phyloP scores from a whole-genome alignment of 2,329 filamentous ascomycete species.

The Talaromyces sp. region DNA sequence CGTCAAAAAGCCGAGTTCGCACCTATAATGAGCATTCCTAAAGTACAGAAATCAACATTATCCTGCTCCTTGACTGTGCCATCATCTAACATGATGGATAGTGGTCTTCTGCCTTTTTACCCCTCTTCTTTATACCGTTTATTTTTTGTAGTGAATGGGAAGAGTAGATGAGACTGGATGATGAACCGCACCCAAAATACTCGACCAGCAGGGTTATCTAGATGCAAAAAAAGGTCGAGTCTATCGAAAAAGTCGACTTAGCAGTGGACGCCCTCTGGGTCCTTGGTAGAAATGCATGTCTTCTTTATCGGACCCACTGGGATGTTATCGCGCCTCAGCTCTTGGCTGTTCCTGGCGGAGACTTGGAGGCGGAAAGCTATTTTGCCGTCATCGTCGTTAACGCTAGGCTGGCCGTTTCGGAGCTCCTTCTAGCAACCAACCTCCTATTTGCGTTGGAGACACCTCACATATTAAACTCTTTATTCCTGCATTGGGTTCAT shows the following conservation, averaged over 20 bases:
- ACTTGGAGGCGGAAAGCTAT: background rate
- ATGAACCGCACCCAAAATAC: background rate
- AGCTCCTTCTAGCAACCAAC: background rate
- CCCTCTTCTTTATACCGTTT: background rate
- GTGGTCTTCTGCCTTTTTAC: background rate
- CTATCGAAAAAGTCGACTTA: background rate
- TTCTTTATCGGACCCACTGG: background rate
- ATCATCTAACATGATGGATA: background rate
- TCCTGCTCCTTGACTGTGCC: background rate
- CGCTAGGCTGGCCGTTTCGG: slow-evolving; percentile 9
- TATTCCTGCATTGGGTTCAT: background rate
- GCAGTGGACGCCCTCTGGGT: background rate
- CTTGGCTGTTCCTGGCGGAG: background rate
- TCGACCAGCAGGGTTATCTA: background rate
- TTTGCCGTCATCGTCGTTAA: background rate
- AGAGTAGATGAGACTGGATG: background rate
- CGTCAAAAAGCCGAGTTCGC: slow-evolving; percentile 16
- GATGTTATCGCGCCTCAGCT: background rate
- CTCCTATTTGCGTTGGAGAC: background rate
- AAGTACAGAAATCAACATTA: slow-evolving; percentile 53
- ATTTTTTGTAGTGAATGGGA: background rate
- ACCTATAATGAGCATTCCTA: slow-evolving; percentile 64
- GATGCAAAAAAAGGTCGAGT: background rate
- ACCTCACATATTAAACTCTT: background rate
- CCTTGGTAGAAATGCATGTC: background rate